Evolutionary conservation across 139 green algal genomes (phyloP).

Genomic region (Coelastrella sp.): DNA sequence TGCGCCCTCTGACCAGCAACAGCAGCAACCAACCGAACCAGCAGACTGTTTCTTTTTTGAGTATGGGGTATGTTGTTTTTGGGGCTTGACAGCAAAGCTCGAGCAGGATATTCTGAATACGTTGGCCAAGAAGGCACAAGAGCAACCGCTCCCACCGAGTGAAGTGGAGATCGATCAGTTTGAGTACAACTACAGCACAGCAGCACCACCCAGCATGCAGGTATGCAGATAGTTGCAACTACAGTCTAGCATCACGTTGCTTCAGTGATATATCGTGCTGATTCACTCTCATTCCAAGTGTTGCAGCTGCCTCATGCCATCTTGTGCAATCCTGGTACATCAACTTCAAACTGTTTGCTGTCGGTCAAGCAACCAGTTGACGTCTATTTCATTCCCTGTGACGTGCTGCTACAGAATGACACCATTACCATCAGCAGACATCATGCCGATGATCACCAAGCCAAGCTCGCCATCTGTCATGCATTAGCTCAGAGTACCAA

Average conservation of each 20-base stretch:
- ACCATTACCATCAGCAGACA: constrained; percentile 81
- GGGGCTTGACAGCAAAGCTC: constrained; percentile 44
- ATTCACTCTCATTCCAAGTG: too few species aligned
- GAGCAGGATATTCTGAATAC: constrained; percentile 34
- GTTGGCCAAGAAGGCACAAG: constrained; percentile 20
- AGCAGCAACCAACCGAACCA: not conserved
- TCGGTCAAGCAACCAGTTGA: too few species aligned
- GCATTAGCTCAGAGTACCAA: constrained; percentile 80
- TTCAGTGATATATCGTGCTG: too few species aligned
- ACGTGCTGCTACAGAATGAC: constrained; percentile 72
- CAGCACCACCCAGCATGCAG: constrained; percentile 24
- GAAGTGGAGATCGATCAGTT: not conserved
- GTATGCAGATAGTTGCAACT: too few species aligned
- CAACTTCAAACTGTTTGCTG: too few species aligned
- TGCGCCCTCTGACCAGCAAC: too few species aligned
- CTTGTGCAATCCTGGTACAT: too few species aligned
- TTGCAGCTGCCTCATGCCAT: too few species aligned
- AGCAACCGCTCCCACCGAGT: constrained; percentile 22
- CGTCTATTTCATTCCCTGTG: too few species aligned
- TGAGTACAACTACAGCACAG: constrained; percentile 39
- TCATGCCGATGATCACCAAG: constrained; percentile 60
- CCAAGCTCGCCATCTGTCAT: constrained; percentile 68
- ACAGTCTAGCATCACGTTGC: not conserved
- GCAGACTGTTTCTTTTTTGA: constrained; percentile 57
- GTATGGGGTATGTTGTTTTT: constrained; percentile 53